These are phyloP conservation scores for Solanum hybrid DNA, from an alignment of 305 asterid species.

Conservation along the genomic window DNA sequence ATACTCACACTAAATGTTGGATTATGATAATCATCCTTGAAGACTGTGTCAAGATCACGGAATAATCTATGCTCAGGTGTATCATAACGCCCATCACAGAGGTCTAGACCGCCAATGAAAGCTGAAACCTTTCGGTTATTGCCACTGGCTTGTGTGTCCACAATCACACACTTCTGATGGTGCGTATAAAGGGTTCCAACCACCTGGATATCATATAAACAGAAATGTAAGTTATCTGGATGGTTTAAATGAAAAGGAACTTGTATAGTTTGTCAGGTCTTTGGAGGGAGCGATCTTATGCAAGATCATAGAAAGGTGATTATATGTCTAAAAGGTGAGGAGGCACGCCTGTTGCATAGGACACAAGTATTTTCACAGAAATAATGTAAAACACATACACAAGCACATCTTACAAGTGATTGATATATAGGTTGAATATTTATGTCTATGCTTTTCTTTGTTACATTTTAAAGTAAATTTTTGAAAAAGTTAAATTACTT, in stretches of 20 bases:
- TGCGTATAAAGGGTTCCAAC: constrained; percentile 94
- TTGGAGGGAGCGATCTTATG: neutral
- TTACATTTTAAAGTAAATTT: neutral
- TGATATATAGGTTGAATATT: neutral
- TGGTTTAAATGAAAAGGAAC: neutral
- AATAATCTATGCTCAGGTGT: constrained; percentile 83
- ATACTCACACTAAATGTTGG: constrained; percentile 66
- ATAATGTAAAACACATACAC: neutral
- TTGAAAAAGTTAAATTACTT: neutral
- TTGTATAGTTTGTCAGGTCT: neutral
- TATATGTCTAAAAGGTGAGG: neutral
- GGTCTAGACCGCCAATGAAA: constrained; percentile 87
- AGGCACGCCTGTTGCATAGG: neutral
- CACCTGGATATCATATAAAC: constrained; percentile 38
- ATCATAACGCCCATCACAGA: constrained; percentile 93
- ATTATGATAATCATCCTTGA: constrained; percentile 65
- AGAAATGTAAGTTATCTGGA: neutral
- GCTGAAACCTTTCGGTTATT: constrained; percentile 67
- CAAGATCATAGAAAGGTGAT: neutral
- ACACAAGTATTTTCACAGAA: neutral
- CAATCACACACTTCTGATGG: constrained; percentile 96
- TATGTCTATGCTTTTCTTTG: neutral
- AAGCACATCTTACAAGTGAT: neutral
- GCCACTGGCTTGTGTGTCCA: constrained; percentile 77
- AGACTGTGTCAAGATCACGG: constrained; percentile 72